Conservation (phyloP, 176 grass and related monocot species). For the Hordeum marinum region DNA sequence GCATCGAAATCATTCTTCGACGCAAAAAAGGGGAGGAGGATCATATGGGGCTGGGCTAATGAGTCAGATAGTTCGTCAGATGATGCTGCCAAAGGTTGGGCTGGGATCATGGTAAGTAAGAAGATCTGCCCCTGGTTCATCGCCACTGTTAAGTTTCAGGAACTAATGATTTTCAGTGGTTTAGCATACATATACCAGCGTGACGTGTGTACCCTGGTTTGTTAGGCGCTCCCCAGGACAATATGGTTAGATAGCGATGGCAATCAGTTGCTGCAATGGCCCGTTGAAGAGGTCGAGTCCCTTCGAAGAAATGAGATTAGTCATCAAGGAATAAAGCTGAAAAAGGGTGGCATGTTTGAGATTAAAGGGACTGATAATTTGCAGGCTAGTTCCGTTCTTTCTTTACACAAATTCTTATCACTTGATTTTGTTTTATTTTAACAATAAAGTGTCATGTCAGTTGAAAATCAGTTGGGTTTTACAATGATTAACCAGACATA, state of each 20-base stretch:
- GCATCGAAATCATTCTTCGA: background rate
- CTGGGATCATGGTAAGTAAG: background rate
- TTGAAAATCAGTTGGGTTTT: background rate
- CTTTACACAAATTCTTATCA: background rate
- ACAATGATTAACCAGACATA: background rate
- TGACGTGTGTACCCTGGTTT: background rate
- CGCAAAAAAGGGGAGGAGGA: background rate
- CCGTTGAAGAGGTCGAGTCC: slow-evolving; percentile 13
- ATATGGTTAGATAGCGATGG: background rate
- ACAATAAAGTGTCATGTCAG: background rate
- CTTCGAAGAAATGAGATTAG: background rate
- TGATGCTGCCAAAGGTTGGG: background rate
- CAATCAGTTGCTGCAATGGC: background rate
- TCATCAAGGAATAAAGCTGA: slow-evolving; percentile 3
- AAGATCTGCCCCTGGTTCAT: background rate
- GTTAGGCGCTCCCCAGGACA: background rate
- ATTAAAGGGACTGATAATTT: background rate
- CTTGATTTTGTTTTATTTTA: background rate
- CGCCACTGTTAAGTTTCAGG: background rate
- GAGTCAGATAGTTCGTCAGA: background rate
- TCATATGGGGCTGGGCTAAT: background rate
- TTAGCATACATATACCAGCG: background rate
- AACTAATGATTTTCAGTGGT: background rate
- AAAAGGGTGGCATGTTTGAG: background rate
- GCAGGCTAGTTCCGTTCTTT: background rate